These are phyloP conservation scores for Cadophora sp. DNA, from an alignment of 2,329 filamentous ascomycete species.

Conservation along the genomic window DNA sequence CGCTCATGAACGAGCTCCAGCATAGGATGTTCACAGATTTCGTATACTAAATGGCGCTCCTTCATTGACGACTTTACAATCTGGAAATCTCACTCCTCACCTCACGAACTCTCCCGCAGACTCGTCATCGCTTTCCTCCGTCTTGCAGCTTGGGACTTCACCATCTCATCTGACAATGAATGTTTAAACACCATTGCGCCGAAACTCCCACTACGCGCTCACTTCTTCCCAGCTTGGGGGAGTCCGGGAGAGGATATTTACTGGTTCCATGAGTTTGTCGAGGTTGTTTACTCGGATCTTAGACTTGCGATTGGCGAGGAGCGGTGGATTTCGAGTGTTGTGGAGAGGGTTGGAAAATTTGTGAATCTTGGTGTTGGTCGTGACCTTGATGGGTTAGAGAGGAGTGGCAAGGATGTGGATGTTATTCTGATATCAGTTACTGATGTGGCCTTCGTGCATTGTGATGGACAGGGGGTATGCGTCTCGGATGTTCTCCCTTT, in stretches of 20 bases:
- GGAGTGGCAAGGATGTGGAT: background rate
- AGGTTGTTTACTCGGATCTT: background rate
- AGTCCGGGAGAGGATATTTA: background rate
- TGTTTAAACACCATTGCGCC: no score
- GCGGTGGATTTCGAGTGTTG: background rate
- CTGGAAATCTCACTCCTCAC: background rate
- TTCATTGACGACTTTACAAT: background rate
- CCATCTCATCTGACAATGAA: background rate
- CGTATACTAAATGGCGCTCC: background rate
- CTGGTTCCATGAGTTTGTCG: background rate
- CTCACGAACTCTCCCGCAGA: background rate
- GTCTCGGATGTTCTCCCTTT: background rate
- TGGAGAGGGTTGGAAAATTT: background rate
- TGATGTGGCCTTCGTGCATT: no score
- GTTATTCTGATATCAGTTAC: background rate
- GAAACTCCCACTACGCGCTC: background rate
- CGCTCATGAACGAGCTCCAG: background rate
- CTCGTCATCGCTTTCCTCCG: background rate
- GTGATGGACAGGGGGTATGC: background rate
- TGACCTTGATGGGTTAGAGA: no score
- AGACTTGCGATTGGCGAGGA: background rate
- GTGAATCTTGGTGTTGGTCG: background rate
- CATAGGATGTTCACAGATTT: background rate
- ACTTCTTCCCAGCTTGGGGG: background rate
- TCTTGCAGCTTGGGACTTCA: background rate